Evolutionary conservation across 2,329 filamentous ascomycete genomes (phyloP).

Genomic region (Alternaria angustiovoidea): DNA sequence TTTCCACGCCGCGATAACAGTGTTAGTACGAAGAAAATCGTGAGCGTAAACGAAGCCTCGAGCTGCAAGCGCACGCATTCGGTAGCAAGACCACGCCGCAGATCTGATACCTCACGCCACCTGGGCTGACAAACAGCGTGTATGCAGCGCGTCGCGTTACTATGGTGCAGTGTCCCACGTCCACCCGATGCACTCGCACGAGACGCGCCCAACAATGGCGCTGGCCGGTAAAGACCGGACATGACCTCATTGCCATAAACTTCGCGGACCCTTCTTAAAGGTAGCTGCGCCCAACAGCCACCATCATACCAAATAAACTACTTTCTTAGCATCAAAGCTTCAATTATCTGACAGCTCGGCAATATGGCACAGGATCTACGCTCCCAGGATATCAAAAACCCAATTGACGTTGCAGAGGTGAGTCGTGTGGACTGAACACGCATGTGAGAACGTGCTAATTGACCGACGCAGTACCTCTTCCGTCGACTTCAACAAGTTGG

Average conservation of each 20-base stretch:
- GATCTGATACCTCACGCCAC: constrained; percentile 27
- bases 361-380: constrained; percentile 52
- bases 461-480: constrained; percentile 48
- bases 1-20: neutral
- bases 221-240: constrained; percentile 18
- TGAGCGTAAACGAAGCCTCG: neutral
- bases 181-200: constrained; percentile 16
- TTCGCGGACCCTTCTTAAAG: constrained; percentile 19
- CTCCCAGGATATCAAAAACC: constrained; percentile 53
- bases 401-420: constrained; percentile 66
- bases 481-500: constrained; percentile 54
- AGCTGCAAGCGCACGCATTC: constrained; percentile 8
- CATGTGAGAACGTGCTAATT: constrained; percentile 13
- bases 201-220: constrained; percentile 18
- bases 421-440: constrained; percentile 10
- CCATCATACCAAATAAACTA: constrained; percentile 12
- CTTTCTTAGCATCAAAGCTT: constrained; percentile 7
- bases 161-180: constrained; percentile 14
- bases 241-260: constrained; percentile 19
- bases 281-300: constrained; percentile 22
- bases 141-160: constrained; percentile 24
- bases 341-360: constrained; percentile 8
- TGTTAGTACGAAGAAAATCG: neutral
- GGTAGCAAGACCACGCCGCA: neutral
- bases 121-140: constrained; percentile 27